Conservation (phyloP, 2,329 filamentous ascomycete genomes). For the Botrytis aclada region DNA sequence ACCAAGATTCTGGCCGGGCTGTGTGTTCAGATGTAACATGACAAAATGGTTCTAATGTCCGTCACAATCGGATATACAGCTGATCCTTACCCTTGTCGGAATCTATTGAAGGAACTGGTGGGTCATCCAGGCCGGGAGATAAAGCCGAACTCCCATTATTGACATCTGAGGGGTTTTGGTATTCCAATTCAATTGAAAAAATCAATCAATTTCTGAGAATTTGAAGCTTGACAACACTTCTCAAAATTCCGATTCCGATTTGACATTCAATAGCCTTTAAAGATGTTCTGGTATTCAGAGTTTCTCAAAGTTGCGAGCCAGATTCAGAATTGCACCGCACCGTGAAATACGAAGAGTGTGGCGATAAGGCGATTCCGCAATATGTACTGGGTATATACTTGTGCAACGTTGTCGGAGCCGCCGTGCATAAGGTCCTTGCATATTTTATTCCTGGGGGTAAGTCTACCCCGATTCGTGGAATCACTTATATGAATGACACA, state of each 20-base stretch:
- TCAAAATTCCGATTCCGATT: background rate
- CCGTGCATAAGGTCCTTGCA: background rate
- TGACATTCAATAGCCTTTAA: background rate
- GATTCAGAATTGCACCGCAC: background rate
- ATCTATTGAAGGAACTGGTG: background rate
- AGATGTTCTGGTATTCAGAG: background rate
- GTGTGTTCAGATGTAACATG: background rate
- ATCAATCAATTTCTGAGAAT: background rate
- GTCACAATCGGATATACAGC: background rate
- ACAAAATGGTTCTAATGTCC: background rate
- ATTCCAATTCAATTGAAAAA: background rate
- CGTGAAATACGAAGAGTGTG: background rate
- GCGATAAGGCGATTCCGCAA: background rate
- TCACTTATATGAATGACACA: background rate
- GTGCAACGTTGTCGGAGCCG: background rate
- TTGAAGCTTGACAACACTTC: background rate
- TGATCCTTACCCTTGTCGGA: background rate
- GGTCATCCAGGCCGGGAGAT: background rate
- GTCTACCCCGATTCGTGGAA: background rate
- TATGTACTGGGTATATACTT: background rate
- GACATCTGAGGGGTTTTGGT: background rate
- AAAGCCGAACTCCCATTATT: background rate
- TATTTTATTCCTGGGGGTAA: background rate
- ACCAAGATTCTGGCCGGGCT: background rate
- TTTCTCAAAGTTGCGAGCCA: background rate